phyloP scores from a whole-genome alignment of 2,329 filamentous ascomycete species.

The Oidium heveae region DNA sequence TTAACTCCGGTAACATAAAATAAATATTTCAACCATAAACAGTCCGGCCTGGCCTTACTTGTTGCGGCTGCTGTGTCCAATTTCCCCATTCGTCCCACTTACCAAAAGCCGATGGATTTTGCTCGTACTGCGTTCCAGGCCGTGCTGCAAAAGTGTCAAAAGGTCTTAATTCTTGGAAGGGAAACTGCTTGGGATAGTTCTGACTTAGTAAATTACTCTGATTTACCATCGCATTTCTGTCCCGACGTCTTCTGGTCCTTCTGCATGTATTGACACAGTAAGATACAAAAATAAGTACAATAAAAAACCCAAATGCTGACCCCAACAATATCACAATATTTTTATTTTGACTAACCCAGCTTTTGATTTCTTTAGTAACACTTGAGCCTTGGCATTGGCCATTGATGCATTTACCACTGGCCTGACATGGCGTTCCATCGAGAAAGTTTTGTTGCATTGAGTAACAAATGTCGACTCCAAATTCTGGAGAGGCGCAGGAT shows the following conservation, averaged over 20 bases:
- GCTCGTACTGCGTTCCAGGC: background rate
- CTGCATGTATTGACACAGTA: constrained; percentile 36
- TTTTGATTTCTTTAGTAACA: constrained; percentile 40
- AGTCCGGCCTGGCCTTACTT: background rate
- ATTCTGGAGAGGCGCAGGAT: constrained; percentile 44
- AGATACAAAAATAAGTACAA: constrained; percentile 41
- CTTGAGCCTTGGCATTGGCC: constrained; percentile 52
- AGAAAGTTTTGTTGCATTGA: constrained; percentile 74
- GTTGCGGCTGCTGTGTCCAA: background rate
- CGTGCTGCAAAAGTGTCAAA: background rate
- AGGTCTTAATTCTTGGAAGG: background rate
- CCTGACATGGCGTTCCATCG: constrained; percentile 67
- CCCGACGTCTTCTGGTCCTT: constrained; percentile 4
- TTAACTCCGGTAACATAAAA: background rate
- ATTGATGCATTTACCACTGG: constrained; percentile 54
- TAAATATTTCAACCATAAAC: background rate
- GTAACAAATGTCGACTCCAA: constrained; percentile 41
- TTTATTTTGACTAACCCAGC: constrained; percentile 57
- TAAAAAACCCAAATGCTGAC: constrained; percentile 42
- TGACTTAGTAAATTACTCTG: background rate
- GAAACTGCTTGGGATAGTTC: background rate
- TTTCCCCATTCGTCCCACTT: background rate
- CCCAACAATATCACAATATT: constrained; percentile 61
- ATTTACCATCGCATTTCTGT: background rate
- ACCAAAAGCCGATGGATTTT: background rate